These are phyloP conservation scores for Trichoderma aggressivum DNA, from an alignment of 2,329 filamentous ascomycete genomes.

Conservation along the genomic window DNA sequence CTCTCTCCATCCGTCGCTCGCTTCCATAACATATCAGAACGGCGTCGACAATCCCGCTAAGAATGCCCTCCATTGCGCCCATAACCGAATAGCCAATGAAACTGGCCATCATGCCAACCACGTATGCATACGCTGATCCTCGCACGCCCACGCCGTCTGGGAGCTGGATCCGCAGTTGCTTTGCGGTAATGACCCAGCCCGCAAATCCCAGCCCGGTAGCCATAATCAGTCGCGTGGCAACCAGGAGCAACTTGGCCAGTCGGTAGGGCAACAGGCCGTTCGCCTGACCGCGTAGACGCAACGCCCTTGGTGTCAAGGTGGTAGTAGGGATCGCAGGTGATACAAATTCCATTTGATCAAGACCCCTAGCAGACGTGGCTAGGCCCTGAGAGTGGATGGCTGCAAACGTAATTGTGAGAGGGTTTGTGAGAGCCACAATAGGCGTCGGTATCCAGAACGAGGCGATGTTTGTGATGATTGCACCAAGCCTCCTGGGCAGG, in stretches of 20 bases:
- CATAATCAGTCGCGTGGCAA: constrained; percentile 89
- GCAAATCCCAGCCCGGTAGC: constrained; percentile 85
- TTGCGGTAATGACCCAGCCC: constrained; percentile 93
- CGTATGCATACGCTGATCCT: constrained; percentile 90
- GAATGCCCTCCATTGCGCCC: constrained; percentile 83
- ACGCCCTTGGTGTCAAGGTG: constrained; percentile 58
- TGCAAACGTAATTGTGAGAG: constrained; percentile 85
- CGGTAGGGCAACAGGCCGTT: constrained; percentile 76
- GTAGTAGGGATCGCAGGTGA: constrained; percentile 70
- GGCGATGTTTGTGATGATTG: constrained; percentile 66
- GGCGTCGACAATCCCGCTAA: constrained; percentile 83
- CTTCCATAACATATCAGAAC: constrained; percentile 93
- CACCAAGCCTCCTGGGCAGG: constrained; percentile 66
- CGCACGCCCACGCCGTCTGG: constrained; percentile 55
- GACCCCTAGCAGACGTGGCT: constrained; percentile 69
- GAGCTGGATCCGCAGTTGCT: constrained; percentile 63
- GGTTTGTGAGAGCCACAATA: constrained; percentile 82
- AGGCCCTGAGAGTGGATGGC: constrained; percentile 90
- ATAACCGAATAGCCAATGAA: constrained; percentile 94
- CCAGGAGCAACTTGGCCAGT: constrained; percentile 84
- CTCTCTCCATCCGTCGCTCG: constrained; percentile 68
- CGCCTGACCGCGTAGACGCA: constrained; percentile 41
- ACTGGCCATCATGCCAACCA: constrained; percentile 86
- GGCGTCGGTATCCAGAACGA: constrained; percentile 82
- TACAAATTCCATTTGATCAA: constrained; percentile 80